These are phyloP conservation scores for Yamadazyma spencermartinsiae DNA, from an alignment of 1,139 yeast genomes.

Conservation along the genomic window DNA sequence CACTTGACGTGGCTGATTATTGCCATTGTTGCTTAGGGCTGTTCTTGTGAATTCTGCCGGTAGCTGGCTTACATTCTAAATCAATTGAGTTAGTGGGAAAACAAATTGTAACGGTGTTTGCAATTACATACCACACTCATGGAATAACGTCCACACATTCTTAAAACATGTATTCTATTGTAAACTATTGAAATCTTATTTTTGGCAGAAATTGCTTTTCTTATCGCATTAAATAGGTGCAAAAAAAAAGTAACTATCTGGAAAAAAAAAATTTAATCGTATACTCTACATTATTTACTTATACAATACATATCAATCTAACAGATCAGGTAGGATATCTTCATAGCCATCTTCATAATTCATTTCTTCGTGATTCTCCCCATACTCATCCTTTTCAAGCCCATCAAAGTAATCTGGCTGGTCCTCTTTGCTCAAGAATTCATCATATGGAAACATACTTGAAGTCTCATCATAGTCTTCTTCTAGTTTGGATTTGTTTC, in stretches of 20 bases:
- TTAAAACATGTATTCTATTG: too few species aligned
- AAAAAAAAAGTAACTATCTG: too few species aligned
- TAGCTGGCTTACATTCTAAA: constrained; percentile 28
- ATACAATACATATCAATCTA: background rate
- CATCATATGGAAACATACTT: constrained; percentile 31
- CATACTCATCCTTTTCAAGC: constrained; percentile 29
- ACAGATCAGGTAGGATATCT: constrained; percentile 1
- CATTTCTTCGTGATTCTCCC: constrained; percentile 39
- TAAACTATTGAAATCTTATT: background rate
- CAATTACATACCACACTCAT: constrained; percentile 37
- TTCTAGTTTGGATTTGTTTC: constrained; percentile 3
- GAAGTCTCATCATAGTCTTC: constrained; percentile 9
- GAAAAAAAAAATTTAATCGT: too few species aligned
- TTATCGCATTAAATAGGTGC: background rate
- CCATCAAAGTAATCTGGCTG: constrained; percentile 44
- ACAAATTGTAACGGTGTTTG: background rate
- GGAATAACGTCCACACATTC: constrained; percentile 50
- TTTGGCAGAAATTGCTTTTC: background rate
- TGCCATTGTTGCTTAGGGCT: constrained; percentile 25
- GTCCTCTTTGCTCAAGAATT: constrained; percentile 35
- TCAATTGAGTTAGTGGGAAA: constrained; percentile 5
- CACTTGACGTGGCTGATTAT: constrained; percentile 34
- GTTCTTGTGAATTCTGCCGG: constrained; percentile 32
- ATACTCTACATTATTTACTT: background rate
- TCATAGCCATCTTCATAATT: constrained; percentile 35